These are phyloP conservation scores for Nicotiana sylvestris DNA, from an alignment of 257 asterid genomes.

Conservation along the genomic window DNA sequence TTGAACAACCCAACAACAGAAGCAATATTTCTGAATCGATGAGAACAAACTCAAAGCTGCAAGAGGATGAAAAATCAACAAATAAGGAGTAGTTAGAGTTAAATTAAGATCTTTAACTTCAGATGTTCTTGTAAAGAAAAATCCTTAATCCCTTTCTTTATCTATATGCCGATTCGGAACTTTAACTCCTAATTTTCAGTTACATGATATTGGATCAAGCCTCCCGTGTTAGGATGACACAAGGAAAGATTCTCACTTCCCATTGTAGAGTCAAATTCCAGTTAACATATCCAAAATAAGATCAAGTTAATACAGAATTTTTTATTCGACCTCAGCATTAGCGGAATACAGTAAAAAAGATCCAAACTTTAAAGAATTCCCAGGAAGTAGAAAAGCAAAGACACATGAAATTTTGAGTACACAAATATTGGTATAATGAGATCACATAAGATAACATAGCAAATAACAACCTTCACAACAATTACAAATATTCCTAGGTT, in stretches of 20 bases:
- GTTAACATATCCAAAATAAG: background rate
- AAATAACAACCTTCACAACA: background rate
- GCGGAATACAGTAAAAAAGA: background rate
- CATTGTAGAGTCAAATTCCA: background rate
- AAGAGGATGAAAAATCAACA: background rate
- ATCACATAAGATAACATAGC: background rate
- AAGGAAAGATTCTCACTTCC: background rate
- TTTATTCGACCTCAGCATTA: background rate
- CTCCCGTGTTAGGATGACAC: background rate
- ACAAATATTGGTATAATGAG: background rate
- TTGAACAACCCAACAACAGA: background rate
- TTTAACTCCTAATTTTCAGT: background rate
- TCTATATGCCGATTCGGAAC: background rate
- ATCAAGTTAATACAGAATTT: background rate
- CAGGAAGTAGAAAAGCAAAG: background rate
- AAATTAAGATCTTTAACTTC: background rate
- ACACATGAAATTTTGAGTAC: background rate
- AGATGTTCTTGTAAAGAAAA: background rate
- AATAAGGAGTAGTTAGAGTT: background rate
- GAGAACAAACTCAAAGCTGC: slow-evolving; percentile 9
- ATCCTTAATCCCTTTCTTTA: background rate
- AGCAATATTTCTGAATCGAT: background rate
- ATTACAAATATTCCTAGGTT: background rate
- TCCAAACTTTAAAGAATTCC: background rate
- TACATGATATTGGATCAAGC: background rate